Evolutionary conservation across 345 rosid species (phyloP), one percentile per base, ranked within the genome.

Genomic region (Camelina hispida): DNA sequence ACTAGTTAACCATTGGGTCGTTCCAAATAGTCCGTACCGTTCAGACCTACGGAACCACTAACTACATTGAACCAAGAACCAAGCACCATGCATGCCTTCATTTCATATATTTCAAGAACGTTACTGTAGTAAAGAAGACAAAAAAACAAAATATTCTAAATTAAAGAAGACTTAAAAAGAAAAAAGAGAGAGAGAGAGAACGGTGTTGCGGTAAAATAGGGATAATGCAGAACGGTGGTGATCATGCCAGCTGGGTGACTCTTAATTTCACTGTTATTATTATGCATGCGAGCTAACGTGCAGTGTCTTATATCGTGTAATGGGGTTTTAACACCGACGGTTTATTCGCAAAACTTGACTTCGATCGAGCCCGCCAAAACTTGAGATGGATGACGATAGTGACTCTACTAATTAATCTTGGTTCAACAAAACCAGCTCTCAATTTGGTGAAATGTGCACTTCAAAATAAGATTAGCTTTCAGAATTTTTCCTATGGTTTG

Each of bases 291-390:
- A 77, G 68, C 77, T 71, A 71, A 78, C 10, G 72, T 71, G 54
- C 7, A 62, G 70, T 53, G 38, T 69, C 51, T 16, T 22, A 1
- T 20, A 62, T 43, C 13, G n/a, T 18, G 20, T 65, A 51, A 71
- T 77, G 63, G 51, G 50, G 73, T 77, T 77, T 56, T 68, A 68
- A 75, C 46, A 28, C 40, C 13, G 47, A 77, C 72, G 73, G 30
- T 28, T 28, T 57, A 71, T 71, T 77, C 62, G 80, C 62, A 62
- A 62, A 34, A 28, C 5, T 7, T 43, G 16, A 57, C 15, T 8
- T 22, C n/a, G n/a, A n/a, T 59, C 55, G 62, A 71, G 51, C 76
- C 81, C 76, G 81, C 81, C 68, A 78, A 71, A 4, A 28, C 30
- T n/a, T 55, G 22, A 64, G 28, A 34, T 18, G 61, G 73, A 22